Percentiles rank a stretch among this genome's conserved stretches.
These are phyloP conservation scores for Anthoceros angustus DNA, from an alignment of 225 moss, liverwort and hornwort genomes.

Conservation along the genomic window DNA sequence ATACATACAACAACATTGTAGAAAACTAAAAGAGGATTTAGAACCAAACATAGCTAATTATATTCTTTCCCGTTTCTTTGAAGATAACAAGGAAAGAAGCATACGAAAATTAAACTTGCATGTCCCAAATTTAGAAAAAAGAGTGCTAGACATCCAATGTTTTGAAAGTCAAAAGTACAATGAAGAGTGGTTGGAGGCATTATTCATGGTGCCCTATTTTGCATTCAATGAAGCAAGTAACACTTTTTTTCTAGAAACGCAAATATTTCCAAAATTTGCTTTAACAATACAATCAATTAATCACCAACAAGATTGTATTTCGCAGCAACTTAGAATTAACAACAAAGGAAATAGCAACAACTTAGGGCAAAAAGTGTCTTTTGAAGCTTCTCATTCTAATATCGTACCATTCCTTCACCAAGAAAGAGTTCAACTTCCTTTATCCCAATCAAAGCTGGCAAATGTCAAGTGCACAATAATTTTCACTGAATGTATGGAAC, in stretches of 20 bases:
- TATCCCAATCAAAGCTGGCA: background rate
- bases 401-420: background rate
- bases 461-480: background rate
- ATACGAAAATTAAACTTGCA: background rate
- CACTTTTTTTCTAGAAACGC: background rate
- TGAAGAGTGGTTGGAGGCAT: background rate
- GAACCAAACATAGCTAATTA: background rate
- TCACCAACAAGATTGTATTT: background rate
- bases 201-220: background rate
- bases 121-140: background rate
- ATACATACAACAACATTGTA: background rate
- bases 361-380: too few relatives aligned
- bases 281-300: background rate
- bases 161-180: too few relatives aligned
- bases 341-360: too few relatives aligned
- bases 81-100: background rate
- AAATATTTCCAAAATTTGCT: background rate
- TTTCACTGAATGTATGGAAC: background rate
- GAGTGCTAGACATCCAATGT: too few relatives aligned
- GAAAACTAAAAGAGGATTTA: background rate
- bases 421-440: background rate
- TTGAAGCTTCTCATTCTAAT: background rate
- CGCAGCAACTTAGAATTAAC: background rate
- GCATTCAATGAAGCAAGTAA: background rate
- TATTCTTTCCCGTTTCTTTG: background rate